These are phyloP conservation scores for Aspergillus asperescens DNA, from an alignment of 495 filamentous ascomycete genomes.

Conservation along the genomic window DNA sequence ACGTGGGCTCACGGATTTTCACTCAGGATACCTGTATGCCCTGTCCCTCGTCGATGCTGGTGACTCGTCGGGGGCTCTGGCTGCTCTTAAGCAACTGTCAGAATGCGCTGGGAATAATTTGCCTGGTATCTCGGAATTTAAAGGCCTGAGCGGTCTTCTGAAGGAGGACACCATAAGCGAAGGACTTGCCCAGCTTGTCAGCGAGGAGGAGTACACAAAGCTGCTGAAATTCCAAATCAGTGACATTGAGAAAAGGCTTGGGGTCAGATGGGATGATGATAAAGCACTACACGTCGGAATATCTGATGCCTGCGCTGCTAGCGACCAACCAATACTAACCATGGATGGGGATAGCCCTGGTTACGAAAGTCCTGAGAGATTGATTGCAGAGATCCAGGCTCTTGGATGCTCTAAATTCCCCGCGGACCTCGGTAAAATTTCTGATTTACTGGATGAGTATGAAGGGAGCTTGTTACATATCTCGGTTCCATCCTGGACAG, in stretches of 20 bases:
- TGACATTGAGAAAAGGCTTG: constrained; percentile 29
- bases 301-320: constrained; percentile 13
- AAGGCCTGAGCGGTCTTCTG: constrained; percentile 17
- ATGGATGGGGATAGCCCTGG: constrained; percentile 26
- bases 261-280: constrained; percentile 23
- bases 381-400: constrained; percentile 26
- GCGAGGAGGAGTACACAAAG: constrained; percentile 16
- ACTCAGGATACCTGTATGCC: constrained; percentile 25
- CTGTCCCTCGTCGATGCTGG: constrained; percentile 16
- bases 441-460: constrained; percentile 30
- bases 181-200: constrained; percentile 21
- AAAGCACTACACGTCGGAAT: constrained; percentile 17
- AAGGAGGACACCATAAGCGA: constrained; percentile 14
- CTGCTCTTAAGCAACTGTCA: constrained; percentile 27
- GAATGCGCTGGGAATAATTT: constrained; percentile 18
- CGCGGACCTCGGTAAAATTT: constrained; percentile 23
- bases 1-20: neutral
- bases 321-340: constrained; percentile 24
- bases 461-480: constrained; percentile 24
- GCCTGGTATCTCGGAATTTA: constrained; percentile 23
- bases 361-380: constrained; percentile 24
- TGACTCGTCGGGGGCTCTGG: constrained; percentile 17
- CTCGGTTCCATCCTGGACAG: constrained; percentile 1
- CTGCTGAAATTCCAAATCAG: constrained; percentile 25
- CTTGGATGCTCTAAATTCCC: constrained; percentile 32